These are phyloP conservation scores for Cordyceps javanica DNA, from an alignment of 2,329 filamentous ascomycete genomes.

Conservation along the genomic window DNA sequence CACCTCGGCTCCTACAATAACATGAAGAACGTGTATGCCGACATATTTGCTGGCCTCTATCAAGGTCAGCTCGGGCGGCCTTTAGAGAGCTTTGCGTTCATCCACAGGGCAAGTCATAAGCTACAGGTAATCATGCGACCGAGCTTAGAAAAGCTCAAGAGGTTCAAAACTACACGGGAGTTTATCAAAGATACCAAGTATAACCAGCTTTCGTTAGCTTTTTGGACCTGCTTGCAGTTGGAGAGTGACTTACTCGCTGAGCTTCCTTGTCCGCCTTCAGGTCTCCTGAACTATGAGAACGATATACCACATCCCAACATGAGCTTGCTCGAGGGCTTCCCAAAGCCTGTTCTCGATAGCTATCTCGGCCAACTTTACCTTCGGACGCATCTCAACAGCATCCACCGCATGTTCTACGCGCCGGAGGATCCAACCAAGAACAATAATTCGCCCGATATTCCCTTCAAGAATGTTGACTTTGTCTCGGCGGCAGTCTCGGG, in stretches of 20 bases:
- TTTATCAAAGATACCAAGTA: constrained; percentile 37
- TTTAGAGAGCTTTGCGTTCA: constrained; percentile 70
- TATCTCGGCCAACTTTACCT: constrained; percentile 60
- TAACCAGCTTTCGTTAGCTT: constrained; percentile 68
- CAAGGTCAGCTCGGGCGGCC: constrained; percentile 82
- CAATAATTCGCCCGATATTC: constrained; percentile 23
- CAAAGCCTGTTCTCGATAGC: constrained; percentile 46
- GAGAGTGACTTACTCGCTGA: constrained; percentile 67
- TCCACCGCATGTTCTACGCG: constrained; percentile 53
- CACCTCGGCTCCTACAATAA: constrained; percentile 73
- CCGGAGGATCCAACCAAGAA: constrained; percentile 30
- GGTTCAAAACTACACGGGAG: constrained; percentile 30
- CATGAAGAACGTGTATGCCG: constrained; percentile 77
- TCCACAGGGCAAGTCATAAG: constrained; percentile 49
- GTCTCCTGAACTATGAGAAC: constrained; percentile 54
- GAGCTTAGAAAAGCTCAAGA: constrained; percentile 44
- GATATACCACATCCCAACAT: constrained; percentile 62
- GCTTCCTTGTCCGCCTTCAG: constrained; percentile 57
- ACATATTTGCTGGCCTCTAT: constrained; percentile 80
- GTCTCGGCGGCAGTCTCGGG: constrained; percentile 37
- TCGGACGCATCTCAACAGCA: constrained; percentile 57
- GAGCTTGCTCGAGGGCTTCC: constrained; percentile 36
- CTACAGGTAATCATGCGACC: constrained; percentile 70
- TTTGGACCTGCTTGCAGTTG: constrained; percentile 90
- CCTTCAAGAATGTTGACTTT: constrained; percentile 41